Percentiles rank a stretch among this genome's conserved stretches.
These are phyloP conservation scores for Cystoisospora suis DNA, from an alignment of 169 alveolate genomes.

Conservation along the genomic window DNA sequence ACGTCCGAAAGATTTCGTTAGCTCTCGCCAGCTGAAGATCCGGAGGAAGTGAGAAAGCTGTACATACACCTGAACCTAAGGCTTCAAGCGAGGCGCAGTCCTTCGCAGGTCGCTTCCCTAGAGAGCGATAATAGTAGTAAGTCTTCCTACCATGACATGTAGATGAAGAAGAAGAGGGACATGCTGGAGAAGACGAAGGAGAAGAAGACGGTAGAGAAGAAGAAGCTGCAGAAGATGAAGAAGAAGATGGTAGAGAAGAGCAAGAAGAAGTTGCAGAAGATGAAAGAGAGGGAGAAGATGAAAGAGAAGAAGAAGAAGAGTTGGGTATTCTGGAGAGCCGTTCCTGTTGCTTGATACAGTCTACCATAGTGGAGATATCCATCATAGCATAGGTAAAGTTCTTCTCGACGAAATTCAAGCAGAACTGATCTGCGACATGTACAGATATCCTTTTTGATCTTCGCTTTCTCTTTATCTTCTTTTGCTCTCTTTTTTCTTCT, in stretches of 20 bases:
- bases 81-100: background rate
- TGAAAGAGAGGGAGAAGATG: background rate
- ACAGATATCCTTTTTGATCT: conserved; percentile 35
- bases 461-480: too few relatives aligned
- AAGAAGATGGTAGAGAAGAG: background rate
- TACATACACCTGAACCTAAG: background rate
- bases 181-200: background rate
- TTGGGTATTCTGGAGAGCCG: background rate
- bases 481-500: background rate
- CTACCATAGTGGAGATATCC: background rate
- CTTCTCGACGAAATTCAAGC: background rate
- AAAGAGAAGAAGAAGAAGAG: background rate
- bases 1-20: too few relatives aligned
- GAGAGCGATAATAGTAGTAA: too few relatives aligned
- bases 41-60: conserved; percentile 8
- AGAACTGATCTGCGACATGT: background rate
- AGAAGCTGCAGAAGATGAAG: background rate
- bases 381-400: background rate
- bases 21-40: conserved; percentile 13
- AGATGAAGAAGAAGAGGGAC: background rate
- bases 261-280: background rate
- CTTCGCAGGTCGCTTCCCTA: conserved; percentile 12
- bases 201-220: background rate
- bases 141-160: too few relatives aligned
- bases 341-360: background rate